phyloP scores from a whole-genome alignment of 1,284 basidiomycete species.

The Pseudozyma sp. region DNA sequence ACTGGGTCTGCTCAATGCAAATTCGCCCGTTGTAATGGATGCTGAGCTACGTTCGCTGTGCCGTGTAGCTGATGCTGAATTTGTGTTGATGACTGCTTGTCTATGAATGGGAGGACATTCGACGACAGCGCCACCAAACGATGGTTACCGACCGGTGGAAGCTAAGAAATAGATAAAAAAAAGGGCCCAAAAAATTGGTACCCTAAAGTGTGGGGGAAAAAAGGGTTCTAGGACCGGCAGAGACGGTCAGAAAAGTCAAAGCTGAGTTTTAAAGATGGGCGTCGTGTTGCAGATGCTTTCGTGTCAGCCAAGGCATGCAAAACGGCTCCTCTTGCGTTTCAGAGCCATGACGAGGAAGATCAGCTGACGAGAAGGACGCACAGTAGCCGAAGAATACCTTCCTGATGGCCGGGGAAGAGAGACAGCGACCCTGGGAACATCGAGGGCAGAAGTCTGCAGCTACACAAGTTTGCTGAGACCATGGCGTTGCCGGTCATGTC shows the following conservation, averaged over 20 bases:
- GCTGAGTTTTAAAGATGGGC: slow-evolving; percentile 6
- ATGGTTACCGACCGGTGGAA: not conserved
- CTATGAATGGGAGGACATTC: not conserved
- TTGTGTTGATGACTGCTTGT: too few species aligned
- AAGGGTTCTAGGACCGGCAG: not conserved
- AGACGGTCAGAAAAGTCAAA: not conserved
- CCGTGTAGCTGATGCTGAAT: too few species aligned
- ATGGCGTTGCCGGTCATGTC: not conserved
- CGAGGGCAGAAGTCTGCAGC: too few species aligned
- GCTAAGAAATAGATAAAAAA: not conserved
- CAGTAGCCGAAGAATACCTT: too few species aligned
- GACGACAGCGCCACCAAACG: not conserved
- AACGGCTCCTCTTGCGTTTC: too few species aligned
- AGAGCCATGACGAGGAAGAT: not conserved
- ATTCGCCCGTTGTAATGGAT: too few species aligned
- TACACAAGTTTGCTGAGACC: too few species aligned
- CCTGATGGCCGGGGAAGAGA: too few species aligned
- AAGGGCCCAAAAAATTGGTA: not conserved
- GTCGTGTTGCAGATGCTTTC: slow-evolving; percentile 2
- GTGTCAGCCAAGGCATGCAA: not conserved
- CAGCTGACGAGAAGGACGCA: not conserved
- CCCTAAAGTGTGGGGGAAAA: not conserved
- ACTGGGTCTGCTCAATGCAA: too few species aligned
- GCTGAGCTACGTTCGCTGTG: too few species aligned
- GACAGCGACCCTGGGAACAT: too few species aligned